Evolutionary conservation across 305 asterid species (phyloP).

Genomic region (Ruellia speciosa): DNA sequence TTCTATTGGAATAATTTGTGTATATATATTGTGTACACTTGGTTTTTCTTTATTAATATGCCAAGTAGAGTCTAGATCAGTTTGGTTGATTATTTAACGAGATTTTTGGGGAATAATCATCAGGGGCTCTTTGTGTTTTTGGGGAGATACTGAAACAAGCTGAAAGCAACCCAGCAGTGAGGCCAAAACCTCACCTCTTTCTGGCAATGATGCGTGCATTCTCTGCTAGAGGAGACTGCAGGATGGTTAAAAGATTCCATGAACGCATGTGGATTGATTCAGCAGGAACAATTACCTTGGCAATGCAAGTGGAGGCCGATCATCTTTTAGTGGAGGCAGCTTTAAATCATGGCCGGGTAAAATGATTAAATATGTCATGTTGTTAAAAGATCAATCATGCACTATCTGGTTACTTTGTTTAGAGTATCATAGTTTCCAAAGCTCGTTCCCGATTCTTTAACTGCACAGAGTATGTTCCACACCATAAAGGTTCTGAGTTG

Average conservation of each 20-base stretch:
- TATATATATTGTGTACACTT: background rate
- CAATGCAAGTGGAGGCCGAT: slow-evolving; percentile 50
- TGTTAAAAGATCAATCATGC: background rate
- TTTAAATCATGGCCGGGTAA: slow-evolving; percentile 59
- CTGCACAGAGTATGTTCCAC: background rate
- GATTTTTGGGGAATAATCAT: background rate
- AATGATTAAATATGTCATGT: slow-evolving; percentile 10
- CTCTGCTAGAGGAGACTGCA: slow-evolving; percentile 54
- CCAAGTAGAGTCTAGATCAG: background rate
- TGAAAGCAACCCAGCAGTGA: slow-evolving; percentile 31
- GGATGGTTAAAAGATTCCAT: slow-evolving; percentile 37
- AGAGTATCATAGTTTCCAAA: background rate
- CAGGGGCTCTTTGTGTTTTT: slow-evolving; percentile 60
- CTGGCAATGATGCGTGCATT: slow-evolving; percentile 64
- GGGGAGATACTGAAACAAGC: slow-evolving; percentile 58
- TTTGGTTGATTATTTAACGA: background rate
- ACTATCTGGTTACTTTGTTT: slow-evolving; percentile 8
- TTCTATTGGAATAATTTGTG: no score
- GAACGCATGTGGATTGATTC: slow-evolving; percentile 68
- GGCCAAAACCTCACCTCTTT: slow-evolving; percentile 72
- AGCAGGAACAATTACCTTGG: slow-evolving; percentile 47
- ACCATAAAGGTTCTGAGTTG: background rate
- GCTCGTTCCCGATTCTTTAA: background rate
- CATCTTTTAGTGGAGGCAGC: slow-evolving; percentile 76
- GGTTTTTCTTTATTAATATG: background rate